phyloP scores from a whole-genome alignment of 2,329 filamentous ascomycete species.

The Talaromyces sp. region DNA sequence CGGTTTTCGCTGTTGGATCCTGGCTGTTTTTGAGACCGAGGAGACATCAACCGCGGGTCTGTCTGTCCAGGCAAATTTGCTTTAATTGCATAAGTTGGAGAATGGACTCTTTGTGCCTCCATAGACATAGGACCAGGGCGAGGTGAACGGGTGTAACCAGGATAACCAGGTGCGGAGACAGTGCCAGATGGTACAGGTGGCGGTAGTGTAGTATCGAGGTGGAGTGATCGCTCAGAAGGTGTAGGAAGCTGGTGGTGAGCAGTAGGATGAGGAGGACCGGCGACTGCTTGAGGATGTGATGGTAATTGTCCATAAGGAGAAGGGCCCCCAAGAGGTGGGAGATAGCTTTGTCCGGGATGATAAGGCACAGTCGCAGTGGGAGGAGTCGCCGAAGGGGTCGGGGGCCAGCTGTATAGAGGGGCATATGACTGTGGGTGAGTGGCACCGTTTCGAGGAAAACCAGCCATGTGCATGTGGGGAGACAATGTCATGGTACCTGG shows the following conservation, averaged over 20 bases:
- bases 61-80: conserved; percentile 20
- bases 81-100: conserved; percentile 27
- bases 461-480: conserved; percentile 54
- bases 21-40: conserved; percentile 28
- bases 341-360: conserved; percentile 29
- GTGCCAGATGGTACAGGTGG: conserved; percentile 23
- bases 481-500: conserved; percentile 52
- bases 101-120: conserved; percentile 30
- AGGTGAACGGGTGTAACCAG: conserved; percentile 29
- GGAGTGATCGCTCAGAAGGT: conserved; percentile 35
- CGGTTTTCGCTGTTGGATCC: conserved; percentile 19
- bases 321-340: conserved; percentile 35
- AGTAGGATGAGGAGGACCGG: conserved; percentile 23
- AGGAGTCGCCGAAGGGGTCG: conserved; percentile 45
- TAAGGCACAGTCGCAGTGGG: conserved; percentile 38
- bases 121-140: conserved; percentile 26
- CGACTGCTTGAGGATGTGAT: conserved; percentile 20
- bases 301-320: conserved; percentile 32
- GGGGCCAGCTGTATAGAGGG: conserved; percentile 44
- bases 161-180: conserved; percentile 23
- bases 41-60: conserved; percentile 38
- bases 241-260: conserved; percentile 27
- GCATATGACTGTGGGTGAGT: conserved; percentile 41
- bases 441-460: conserved; percentile 48
- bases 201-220: conserved; percentile 31